These are phyloP conservation scores for Candida golubevii DNA, from an alignment of 805 yeast species.

Conservation along the genomic window DNA sequence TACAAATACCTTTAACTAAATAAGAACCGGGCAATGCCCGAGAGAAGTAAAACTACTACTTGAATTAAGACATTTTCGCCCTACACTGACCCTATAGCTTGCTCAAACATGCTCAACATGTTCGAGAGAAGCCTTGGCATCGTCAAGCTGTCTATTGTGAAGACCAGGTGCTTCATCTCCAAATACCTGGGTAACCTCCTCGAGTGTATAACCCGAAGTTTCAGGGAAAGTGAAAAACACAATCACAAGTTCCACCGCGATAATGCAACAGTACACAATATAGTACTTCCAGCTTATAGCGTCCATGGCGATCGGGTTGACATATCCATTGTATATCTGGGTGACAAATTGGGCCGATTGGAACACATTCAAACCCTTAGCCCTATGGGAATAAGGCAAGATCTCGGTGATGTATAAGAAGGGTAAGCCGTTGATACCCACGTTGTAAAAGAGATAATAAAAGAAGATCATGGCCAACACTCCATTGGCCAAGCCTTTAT, in stretches of 20 bases:
- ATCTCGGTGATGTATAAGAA: conserved; percentile 43
- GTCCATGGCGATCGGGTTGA: conserved; percentile 35
- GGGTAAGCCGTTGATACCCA: conserved; percentile 44
- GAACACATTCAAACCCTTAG: conserved; percentile 37
- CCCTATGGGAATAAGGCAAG: conserved; percentile 36
- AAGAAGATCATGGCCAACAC: conserved; percentile 50
- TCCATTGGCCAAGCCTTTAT: conserved; percentile 40
- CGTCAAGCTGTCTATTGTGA: conserved; percentile 6
- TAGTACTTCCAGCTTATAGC: conserved; percentile 42
- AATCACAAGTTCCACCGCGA: conserved; percentile 26
- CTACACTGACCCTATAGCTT: neutral
- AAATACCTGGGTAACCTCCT: conserved; percentile 40
- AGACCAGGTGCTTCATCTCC: conserved; percentile 27
- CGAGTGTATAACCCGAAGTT: conserved; percentile 41
- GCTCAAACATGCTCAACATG: conserved; percentile 12
- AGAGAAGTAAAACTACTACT: no score
- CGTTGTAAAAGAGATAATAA: conserved; percentile 39
- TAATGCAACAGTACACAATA: conserved; percentile 33
- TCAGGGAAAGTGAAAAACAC: conserved; percentile 37
- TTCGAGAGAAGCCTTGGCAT: conserved; percentile 5
- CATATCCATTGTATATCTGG: conserved; percentile 22
- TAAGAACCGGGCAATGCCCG: neutral
- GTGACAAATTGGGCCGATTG: conserved; percentile 18
- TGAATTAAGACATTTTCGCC: no score
- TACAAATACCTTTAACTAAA: neutral